Conservation (phyloP, 768 basidiomycete genomes). For the Neoboletus brunneissimus region DNA sequence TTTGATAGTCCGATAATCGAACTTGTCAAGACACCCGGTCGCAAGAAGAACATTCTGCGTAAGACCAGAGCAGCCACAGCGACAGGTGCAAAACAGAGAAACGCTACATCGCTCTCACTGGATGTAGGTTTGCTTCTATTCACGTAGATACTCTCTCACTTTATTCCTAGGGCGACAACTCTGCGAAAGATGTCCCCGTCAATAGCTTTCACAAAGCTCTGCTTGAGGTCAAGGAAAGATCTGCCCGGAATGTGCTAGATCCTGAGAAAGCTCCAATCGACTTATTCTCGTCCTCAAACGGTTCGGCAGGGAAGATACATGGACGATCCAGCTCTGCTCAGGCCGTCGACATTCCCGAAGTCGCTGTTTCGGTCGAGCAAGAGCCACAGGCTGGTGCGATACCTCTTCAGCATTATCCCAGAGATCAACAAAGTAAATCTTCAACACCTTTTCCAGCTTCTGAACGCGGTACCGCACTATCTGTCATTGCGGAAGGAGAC, state of each 20-base stretch:
- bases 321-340: slow-evolving; percentile 1
- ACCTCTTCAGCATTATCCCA: slow-evolving; percentile 1
- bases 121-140: slow-evolving; percentile 39
- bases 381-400: neutral
- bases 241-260: slow-evolving; percentile 1
- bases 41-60: slow-evolving; percentile 57
- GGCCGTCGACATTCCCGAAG: slow-evolving; percentile 4
- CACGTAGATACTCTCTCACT: slow-evolving; percentile 8
- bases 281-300: neutral
- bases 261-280: neutral
- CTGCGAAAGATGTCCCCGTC: slow-evolving; percentile 40
- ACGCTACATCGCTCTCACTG: slow-evolving; percentile 38
- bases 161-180: slow-evolving; percentile 33
- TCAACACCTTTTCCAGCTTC: slow-evolving; percentile 21
- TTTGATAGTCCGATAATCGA: slow-evolving; percentile 63
- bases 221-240: slow-evolving; percentile 32
- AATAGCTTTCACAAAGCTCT: slow-evolving; percentile 50
- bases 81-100: slow-evolving; percentile 45
- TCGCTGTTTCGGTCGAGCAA: slow-evolving; percentile 4
- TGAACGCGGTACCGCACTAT: slow-evolving; percentile 46
- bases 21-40: slow-evolving; percentile 79
- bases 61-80: slow-evolving; percentile 45
- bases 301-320: neutral
- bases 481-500: slow-evolving; percentile 72
- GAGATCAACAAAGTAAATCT: neutral